These are phyloP conservation scores for Wickerhamomyces bisporus DNA, from an alignment of 805 yeast genomes.

Conservation along the genomic window DNA sequence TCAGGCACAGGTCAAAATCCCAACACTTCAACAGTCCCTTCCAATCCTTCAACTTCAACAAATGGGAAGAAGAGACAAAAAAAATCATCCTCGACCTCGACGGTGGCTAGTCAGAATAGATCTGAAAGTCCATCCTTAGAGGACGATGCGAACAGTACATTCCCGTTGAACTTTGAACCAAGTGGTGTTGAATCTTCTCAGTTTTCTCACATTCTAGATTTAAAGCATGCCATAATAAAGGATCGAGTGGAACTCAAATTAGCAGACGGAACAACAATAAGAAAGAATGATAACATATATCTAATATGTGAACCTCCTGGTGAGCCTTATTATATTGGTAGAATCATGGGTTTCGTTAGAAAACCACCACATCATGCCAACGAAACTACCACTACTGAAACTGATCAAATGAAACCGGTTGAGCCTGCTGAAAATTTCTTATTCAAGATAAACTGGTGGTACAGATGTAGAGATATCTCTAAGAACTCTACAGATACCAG, in stretches of 20 bases:
- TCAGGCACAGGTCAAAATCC: background rate
- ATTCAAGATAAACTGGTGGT: conserved; percentile 85
- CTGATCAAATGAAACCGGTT: no score
- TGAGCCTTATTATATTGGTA: conserved; percentile 87
- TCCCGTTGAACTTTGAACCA: conserved; percentile 24
- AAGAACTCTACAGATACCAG: conserved; percentile 67
- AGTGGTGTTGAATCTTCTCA: conserved; percentile 1
- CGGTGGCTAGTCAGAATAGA: background rate
- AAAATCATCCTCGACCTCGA: background rate
- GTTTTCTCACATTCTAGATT: conserved; percentile 33
- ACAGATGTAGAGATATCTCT: conserved; percentile 81
- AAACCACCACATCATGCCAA: conserved; percentile 26
- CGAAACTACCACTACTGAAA: no score
- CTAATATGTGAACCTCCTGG: conserved; percentile 91
- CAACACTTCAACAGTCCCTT: background rate
- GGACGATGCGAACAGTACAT: conserved; percentile 4
- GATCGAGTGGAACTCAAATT: conserved; percentile 16
- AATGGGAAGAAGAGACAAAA: background rate
- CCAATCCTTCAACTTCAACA: background rate
- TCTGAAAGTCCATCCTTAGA: conserved; percentile 9
- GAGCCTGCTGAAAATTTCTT: conserved; percentile 48
- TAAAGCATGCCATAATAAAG: conserved; percentile 33
- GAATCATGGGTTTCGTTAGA: conserved; percentile 66
- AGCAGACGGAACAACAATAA: conserved; percentile 18
- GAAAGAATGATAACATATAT: conserved; percentile 57